Conservation (phyloP, 805 yeast species). For the Saccharomycopsis fibuligera region DNA sequence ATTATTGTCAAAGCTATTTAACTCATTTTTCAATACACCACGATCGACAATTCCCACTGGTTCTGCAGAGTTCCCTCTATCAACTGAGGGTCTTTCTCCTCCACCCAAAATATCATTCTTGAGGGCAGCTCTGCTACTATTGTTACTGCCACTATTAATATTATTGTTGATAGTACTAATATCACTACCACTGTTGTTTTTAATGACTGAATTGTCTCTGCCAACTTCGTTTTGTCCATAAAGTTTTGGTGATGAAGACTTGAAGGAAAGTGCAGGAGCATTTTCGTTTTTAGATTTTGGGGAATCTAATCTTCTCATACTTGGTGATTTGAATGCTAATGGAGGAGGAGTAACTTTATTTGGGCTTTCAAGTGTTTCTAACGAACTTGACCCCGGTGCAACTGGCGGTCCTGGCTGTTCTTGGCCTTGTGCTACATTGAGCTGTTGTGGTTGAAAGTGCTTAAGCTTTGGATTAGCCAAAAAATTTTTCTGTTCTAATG, state of each 20-base stretch:
- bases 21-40: conserved; percentile 5
- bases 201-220: not conserved
- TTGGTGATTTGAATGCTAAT: conserved; percentile 13
- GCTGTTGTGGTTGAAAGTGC: too few species aligned
- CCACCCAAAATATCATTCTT: conserved; percentile 10
- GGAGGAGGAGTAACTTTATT: too few species aligned
- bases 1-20: conserved; percentile 12
- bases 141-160: not conserved
- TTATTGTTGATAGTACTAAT: conserved; percentile 3
- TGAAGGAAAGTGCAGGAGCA: not conserved
- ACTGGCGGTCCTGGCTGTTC: too few species aligned
- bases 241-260: conserved; percentile 2
- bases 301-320: conserved; percentile 4
- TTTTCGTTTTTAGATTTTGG: not conserved
- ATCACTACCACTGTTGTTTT: not conserved
- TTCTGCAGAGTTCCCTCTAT: too few species aligned
- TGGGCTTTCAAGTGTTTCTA: too few species aligned
- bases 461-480: too few species aligned
- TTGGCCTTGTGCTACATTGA: too few species aligned
- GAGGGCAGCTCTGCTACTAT: conserved; percentile 4
- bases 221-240: not conserved
- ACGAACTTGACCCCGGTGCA: too few species aligned
- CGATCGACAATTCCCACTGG: not conserved
- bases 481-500: too few species aligned
- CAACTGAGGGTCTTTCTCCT: not conserved